Base-by-base conservation (phyloP, 2,329 filamentous ascomycete species). In the Neopestalotiopsis rosae region DNA sequence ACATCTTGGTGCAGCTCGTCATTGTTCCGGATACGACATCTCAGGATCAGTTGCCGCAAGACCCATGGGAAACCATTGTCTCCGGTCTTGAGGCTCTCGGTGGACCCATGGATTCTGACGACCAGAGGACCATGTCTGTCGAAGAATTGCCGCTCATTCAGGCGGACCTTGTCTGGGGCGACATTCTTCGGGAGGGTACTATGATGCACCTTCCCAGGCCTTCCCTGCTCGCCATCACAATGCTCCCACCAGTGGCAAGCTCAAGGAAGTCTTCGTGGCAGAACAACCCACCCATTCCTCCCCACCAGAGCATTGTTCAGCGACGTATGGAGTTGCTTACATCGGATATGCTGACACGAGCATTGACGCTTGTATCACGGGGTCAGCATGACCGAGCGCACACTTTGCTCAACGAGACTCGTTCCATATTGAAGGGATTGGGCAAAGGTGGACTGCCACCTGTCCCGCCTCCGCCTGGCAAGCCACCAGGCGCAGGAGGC, bases 61-160 rank as follows among this genome's bases (percentile, higher is more conserved):
- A 99, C 77, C 91, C 95, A 0, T 99, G 96, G 96, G 96, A 98
- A 81, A 96, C 94, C 64, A 95, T 99, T 70, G 94, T 99, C 24
- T 98, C 96, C 5, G 95, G 95, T 0, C 83, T 99, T 12, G 96
- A 99, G 81, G 96, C 95, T 3, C 88, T 99, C 2, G 94, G 96
- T 28, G 96, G 95, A 1, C 90, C 94, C 0, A 85, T 94, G 63
- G 96, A 98, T 72, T 90, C 91, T 69, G 95, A 98, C 70, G 94
- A 96, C 57, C 91, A 94, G 75, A 90, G 95, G 42, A 88, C 91
- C 0, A 81, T 94, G 2, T 98, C 94, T 38, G 93, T 98, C 1
- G 96, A 99, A 79, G 96, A 99, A 80, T 90, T 98, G 2, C 96
- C 96, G 0, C 84, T 99, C 65, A 94, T 99, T 71, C 96, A 98